phyloP scores from a whole-genome alignment of 2,329 filamentous ascomycete species.

The Laburnicola sp. region DNA sequence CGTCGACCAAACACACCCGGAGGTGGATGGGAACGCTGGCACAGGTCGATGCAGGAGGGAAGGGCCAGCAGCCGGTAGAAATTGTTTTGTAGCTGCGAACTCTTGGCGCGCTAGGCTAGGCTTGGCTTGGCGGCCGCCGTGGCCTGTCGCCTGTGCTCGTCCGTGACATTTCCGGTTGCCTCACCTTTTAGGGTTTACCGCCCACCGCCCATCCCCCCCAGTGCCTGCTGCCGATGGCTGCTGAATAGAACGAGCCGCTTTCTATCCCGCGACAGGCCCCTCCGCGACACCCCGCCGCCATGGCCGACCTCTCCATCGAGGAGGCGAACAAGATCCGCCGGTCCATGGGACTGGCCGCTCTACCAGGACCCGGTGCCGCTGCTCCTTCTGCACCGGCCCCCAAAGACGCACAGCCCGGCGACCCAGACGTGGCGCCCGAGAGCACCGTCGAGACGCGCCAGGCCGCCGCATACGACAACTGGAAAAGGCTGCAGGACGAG shows the following conservation, averaged over 20 bases:
- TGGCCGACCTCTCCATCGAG: constrained; percentile 63
- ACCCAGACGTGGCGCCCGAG: constrained; percentile 67
- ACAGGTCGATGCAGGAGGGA: constrained; percentile 70
- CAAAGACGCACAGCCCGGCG: constrained; percentile 53
- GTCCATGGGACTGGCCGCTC: constrained; percentile 84
- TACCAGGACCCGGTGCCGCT: constrained; percentile 75
- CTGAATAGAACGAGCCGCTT: too few relatives aligned
- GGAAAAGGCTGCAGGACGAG: constrained; percentile 70
- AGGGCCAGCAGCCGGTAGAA: constrained; percentile 22
- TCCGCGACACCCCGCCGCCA: constrained; percentile 10
- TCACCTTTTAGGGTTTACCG: too few relatives aligned
- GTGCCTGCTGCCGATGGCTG: too few relatives aligned
- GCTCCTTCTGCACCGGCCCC: constrained; percentile 59
- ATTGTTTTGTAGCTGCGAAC: constrained; percentile 36
- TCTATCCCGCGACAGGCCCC: neutral
- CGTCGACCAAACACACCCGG: constrained; percentile 70
- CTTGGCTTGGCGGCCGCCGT: constrained; percentile 18
- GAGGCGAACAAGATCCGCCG: constrained; percentile 91
- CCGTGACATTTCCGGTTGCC: neutral
- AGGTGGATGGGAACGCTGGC: constrained; percentile 72
- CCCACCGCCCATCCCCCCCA: too few relatives aligned
- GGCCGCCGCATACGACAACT: constrained; percentile 75
- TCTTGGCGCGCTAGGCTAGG: constrained; percentile 24
- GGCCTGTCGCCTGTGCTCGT: constrained; percentile 22
- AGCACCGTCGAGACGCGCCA: constrained; percentile 84